Base-by-base conservation (phyloP, 768 basidiomycete species). In the Kwoniella pini region DNA sequence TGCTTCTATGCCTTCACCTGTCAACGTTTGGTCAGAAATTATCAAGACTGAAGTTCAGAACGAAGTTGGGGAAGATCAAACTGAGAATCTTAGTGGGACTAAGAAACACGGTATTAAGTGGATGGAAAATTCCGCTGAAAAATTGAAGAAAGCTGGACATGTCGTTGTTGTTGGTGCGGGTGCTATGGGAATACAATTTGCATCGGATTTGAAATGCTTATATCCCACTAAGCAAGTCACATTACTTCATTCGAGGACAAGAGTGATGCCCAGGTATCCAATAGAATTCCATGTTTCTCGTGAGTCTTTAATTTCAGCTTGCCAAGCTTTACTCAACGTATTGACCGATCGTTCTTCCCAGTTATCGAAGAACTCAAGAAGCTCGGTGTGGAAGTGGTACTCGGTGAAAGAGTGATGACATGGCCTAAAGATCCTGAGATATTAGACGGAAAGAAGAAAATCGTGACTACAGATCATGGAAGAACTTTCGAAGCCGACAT, bases 101-200 rank as follows among this genome's bases (percentile, higher is more conserved):
- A 81, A 81, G 65, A 61, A 54, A 33, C 61, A 70, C 28, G 79
- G 78, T 9, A 53, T 75, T 10, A 61, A 65, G 30, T 78, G 74
- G 64, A 70, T 81, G 69, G 54, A 73, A 53, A 57, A 68, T 30
- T 65, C 72, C 33, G 75, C 72, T 12, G 62, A 68, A 40, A 63
- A 62, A 42, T 65, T 77, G 17, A 64, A 69, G 62, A 61, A 64
- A 24, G 71, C 74, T 3, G 53, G 72, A 45, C 73, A 69, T 38
- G 72, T 81, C 13, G 51, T 80, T 15, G 67, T 80, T n/a, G 73
- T 81, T 45, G 80, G 80, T n/a, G 79, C 77, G 27, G 80, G 80
- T 10, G 78, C 80, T 2, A 56, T 80, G 26, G 80, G 80, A 17
- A 77, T 80, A 19, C 75, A 80, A 69, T 75, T 75, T 55, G 79